Base-by-base conservation (phyloP, 2,329 filamentous ascomycete genomes). In the Xylariaceae sp. region DNA sequence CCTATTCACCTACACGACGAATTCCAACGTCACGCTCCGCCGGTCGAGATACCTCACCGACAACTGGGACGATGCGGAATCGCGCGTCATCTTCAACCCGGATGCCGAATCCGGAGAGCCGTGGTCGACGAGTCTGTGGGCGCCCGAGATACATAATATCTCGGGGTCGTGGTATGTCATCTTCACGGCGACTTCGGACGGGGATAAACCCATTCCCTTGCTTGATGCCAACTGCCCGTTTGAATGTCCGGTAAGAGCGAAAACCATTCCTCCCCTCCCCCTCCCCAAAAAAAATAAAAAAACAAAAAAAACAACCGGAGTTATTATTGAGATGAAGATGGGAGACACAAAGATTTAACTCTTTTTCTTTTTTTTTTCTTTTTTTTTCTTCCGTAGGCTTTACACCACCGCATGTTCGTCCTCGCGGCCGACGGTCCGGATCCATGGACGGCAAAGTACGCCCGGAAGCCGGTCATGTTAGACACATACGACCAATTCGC, bases 21-120 rank as follows among this genome's bases (percentile, higher is more conserved):
- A 72, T 50, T 59, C 64, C 54, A 74, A 74, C 54, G 68, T 74
- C 53, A 74, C 72, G 1, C 62, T 74, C 42, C 69, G 64, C 51
- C 65, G 71, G 12, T 72, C 70, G 40, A 66, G 59, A 47, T 63
- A 63, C 27, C 63, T 73, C 34, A 74, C 71, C 32, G 71, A 70
- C 60, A 72, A 73, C 48, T 73, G 72, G 72, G 70, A 74, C 50
- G 51, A 69, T 51, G 67, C 68, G 2, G 71, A 73, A 50, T 66
- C 64, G 2, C 65, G 71, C 6, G 64, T 70, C 11, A 66, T 71
- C 49, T 72, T 72, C 58, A 67, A 68, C 3, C 69, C 71, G 4
- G 62, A 70, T 47, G 57, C 61, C 12, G 61, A 59, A 2, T 68
- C 65, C 31, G 62, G 60, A 27, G 65, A 67, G 31, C 67, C 67